Conservation (phyloP, 257 asterid species). For the Cynanchum wilfordii region DNA sequence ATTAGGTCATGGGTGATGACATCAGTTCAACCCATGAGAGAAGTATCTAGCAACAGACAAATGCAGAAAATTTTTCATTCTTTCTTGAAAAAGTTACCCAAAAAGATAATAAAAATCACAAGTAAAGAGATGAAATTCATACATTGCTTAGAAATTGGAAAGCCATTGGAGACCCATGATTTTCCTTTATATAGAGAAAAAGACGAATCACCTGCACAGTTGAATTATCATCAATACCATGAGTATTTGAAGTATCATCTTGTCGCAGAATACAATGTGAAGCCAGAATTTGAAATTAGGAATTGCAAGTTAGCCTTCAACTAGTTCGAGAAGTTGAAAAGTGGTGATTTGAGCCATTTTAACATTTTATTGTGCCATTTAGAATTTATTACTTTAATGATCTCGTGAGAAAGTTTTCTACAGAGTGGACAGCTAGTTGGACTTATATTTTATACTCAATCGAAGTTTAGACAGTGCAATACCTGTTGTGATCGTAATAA, state of each 20-base stretch:
- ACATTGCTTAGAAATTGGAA: conserved; percentile 93
- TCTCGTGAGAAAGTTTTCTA: neutral
- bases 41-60: neutral
- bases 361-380: neutral
- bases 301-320: neutral
- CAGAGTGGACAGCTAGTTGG: neutral
- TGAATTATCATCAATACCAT: conserved; percentile 11
- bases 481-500: neutral
- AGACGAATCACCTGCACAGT: conserved; percentile 76
- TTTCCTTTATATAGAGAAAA: conserved; percentile 74
- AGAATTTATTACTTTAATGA: neutral
- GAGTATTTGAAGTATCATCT: conserved; percentile 10
- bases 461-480: neutral
- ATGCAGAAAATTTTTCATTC: conserved; percentile 4
- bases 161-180: conserved; percentile 68
- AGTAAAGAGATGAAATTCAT: conserved; percentile 33
- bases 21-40: neutral
- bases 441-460: neutral
- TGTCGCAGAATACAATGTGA: neutral
- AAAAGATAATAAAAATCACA: neutral
- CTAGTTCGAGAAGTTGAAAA: neutral
- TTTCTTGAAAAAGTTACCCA: neutral
- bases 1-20: neutral
- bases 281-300: conserved; percentile 2
- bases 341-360: neutral